Percentiles rank a stretch among this genome's conserved stretches.
Conservation (phyloP, 192 early-diverging fungal genomes). For the Glomus cerebriforme region DNA sequence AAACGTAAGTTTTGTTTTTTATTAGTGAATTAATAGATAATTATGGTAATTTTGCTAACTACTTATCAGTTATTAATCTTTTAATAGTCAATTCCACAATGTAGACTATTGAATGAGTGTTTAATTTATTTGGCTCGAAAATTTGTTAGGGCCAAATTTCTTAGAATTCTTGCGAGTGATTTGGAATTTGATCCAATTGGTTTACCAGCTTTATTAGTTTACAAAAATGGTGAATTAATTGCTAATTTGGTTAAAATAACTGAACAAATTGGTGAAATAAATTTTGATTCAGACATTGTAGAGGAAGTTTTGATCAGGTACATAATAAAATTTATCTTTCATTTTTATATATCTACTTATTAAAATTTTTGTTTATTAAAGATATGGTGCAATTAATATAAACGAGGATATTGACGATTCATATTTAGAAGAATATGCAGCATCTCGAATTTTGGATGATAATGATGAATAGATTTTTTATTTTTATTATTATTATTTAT, state of each 20-base stretch:
- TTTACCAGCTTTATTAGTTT: constrained; percentile 57
- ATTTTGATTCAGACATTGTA: constrained; percentile 44
- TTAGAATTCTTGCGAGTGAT: constrained; percentile 51
- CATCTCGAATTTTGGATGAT: neutral
- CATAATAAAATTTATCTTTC: neutral
- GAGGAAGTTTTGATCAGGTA: constrained; percentile 57
- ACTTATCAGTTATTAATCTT: neutral
- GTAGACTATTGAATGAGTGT: constrained; percentile 45
- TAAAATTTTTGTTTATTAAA: neutral
- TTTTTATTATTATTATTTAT: neutral
- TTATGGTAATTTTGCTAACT: neutral
- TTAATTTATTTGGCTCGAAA: constrained; percentile 48
- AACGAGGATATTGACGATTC: neutral
- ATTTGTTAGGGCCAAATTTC: constrained; percentile 54
- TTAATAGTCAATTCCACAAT: constrained; percentile 36
- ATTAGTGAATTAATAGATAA: neutral
- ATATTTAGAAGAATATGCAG: neutral
- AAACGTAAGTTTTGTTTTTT: constrained; percentile 39
- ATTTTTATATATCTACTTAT: neutral
- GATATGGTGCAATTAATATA: neutral
- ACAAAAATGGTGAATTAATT: constrained; percentile 52
- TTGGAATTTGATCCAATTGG: constrained; percentile 61
- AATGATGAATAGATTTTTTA: neutral
- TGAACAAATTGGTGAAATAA: constrained; percentile 41
- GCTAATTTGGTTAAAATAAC: constrained; percentile 58